Evolutionary conservation across 768 basidiomycete genomes (phyloP), one percentile per base, ranked within the genome.

Genomic region (Suillus subalutaceus): DNA sequence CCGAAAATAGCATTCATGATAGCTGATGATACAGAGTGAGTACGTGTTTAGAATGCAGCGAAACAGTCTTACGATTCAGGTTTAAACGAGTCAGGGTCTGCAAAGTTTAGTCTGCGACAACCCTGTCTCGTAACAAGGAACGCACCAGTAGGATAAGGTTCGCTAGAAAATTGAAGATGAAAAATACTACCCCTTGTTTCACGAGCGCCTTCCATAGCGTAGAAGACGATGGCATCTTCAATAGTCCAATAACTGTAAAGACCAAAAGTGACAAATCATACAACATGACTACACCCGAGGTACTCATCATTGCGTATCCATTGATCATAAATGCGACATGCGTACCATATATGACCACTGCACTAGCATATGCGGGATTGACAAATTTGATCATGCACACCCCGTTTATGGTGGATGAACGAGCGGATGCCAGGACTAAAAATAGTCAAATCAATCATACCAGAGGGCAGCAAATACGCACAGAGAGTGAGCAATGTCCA

Each of bases 161-260:
- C 18, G 30, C 41, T 9, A n/a, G 7, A 3, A 60, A 12, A 60
- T 60, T 60, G 26, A 60, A 2, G 18, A 43, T 0, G 3, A 60
- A 43, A 30, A 43, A 60, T 7, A 43, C 2, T 6, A 60, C 41
- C 30, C 59, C 59, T 60, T 60, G 59, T 43, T 43, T 60, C 41
- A 60, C 10, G 10, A 60, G 59, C 18, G 10, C 32, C 30, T 32
- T 60, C 59, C 59, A 60, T 4, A 60, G 59, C 12, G 41, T 13
- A 32, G 59, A 60, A 43, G 30, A 13, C 18, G 59, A 43, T 43
- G 41, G 59, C 18, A 20, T 43, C 40, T 6, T 60, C 43, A 18
- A 43, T 32, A 60, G 59, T 20, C 59, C 59, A 32, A 43, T 16
- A 2, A 60, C 3, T 12, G 59, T 60, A 2, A 60, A 13, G 18